Percentiles rank a stretch among this genome's conserved stretches.
These are phyloP conservation scores for Taiozyma sp. DNA, from an alignment of 1,139 yeast species.

Conservation along the genomic window DNA sequence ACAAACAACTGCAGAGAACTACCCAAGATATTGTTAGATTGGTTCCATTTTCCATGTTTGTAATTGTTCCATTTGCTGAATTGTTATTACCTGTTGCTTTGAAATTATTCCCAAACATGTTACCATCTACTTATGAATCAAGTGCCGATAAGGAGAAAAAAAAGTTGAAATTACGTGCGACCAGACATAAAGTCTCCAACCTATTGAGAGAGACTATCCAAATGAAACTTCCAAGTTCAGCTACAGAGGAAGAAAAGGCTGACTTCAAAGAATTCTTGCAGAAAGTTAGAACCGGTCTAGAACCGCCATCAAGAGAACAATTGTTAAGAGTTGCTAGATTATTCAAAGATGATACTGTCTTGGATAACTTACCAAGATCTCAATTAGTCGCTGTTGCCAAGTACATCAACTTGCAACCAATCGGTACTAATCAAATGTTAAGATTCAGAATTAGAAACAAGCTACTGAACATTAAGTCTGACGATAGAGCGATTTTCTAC, in stretches of 20 bases:
- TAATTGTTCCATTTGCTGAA: constrained; percentile 93
- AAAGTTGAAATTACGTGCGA: constrained; percentile 61
- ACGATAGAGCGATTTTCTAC: constrained; percentile 86
- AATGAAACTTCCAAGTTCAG: constrained; percentile 59
- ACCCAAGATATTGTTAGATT: constrained; percentile 79
- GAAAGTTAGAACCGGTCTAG: constrained; percentile 51
- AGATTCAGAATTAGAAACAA: constrained; percentile 93
- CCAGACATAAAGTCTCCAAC: constrained; percentile 73
- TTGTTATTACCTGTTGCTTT: constrained; percentile 83
- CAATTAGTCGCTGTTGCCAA: constrained; percentile 90
- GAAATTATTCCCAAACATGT: constrained; percentile 83
- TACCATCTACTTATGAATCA: constrained; percentile 93
- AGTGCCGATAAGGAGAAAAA: constrained; percentile 69
- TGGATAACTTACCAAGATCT: constrained; percentile 88
- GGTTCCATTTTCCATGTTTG: constrained; percentile 90
- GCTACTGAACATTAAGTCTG: constrained; percentile 85
- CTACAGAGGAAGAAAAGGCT: constrained; percentile 70
- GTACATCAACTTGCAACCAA: constrained; percentile 87
- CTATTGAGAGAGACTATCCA: constrained; percentile 64
- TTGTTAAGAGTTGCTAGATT: constrained; percentile 79
- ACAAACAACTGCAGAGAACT: constrained; percentile 85
- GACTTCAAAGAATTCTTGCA: constrained; percentile 79
- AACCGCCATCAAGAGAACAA: constrained; percentile 73
- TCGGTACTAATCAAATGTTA: constrained; percentile 90
- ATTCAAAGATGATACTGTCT: constrained; percentile 90